Evolutionary conservation across 106 monocot genomes (phyloP).

Genomic region (Gastrodia elata): DNA sequence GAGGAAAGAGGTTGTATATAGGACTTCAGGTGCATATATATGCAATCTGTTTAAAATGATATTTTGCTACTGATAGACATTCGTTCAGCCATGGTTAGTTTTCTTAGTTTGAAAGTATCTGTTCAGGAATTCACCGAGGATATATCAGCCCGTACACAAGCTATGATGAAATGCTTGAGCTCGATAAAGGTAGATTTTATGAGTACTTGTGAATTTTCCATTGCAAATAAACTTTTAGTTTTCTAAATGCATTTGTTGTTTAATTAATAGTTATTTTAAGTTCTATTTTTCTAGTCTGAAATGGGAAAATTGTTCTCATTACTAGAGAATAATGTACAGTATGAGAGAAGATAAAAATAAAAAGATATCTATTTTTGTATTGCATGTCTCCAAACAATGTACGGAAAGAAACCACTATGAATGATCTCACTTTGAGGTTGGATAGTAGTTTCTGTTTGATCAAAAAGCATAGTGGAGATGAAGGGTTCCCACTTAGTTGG

Average conservation of each 20-base stretch:
- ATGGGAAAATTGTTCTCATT: background rate
- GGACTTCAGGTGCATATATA: constrained; percentile 66
- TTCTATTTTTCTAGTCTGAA: background rate
- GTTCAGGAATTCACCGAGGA: constrained; percentile 87
- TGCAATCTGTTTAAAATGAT: background rate
- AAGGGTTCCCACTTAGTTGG: too few species aligned
- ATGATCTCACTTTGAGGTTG: too few species aligned
- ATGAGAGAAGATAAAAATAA: background rate
- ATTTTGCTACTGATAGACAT: background rate
- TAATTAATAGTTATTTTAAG: background rate
- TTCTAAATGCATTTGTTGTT: background rate
- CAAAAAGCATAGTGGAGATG: too few species aligned
- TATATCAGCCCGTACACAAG: constrained; percentile 35
- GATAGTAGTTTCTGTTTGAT: too few species aligned
- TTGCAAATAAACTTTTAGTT: background rate
- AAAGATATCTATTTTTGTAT: too few species aligned
- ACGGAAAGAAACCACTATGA: too few species aligned
- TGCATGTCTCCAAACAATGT: too few species aligned
- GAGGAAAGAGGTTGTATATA: constrained; percentile 87
- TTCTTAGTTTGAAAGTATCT: constrained; percentile 1
- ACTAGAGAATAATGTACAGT: background rate
- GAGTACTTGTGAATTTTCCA: background rate
- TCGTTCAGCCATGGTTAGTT: background rate
- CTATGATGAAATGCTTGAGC: constrained; percentile 36
- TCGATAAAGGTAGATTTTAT: constrained; percentile 43